Evolutionary conservation across 1,284 basidiomycete species (phyloP).

Genomic region (Sparassis latifolia): DNA sequence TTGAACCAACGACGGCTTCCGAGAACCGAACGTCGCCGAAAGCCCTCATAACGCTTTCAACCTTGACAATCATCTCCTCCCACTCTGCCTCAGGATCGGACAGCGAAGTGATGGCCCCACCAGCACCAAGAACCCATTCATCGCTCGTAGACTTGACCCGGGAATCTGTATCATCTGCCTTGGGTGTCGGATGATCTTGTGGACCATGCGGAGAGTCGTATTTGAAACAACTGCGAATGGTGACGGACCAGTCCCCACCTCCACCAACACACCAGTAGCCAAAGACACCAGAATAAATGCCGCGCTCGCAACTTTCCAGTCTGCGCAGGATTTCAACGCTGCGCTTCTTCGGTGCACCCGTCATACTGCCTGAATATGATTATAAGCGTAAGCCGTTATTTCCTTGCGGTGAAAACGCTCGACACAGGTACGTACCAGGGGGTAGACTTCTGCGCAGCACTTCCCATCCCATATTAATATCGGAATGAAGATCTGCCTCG

Average conservation of each 20-base stretch:
- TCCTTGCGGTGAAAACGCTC: neutral
- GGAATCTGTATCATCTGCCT: neutral
- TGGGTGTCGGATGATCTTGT: slow-evolving; percentile 3
- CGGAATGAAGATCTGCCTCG: slow-evolving; percentile 25
- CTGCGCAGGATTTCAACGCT: slow-evolving; percentile 86
- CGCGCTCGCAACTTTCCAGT: slow-evolving; percentile 69
- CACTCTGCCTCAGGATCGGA: slow-evolving; percentile 86
- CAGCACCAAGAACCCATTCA: slow-evolving; percentile 80
- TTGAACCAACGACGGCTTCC: no score
- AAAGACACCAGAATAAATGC: slow-evolving; percentile 90
- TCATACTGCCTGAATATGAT: slow-evolving; percentile 78
- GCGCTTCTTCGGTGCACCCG: slow-evolving; percentile 93
- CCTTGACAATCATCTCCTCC: slow-evolving; percentile 90
- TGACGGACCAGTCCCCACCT: slow-evolving; percentile 90
- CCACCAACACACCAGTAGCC: slow-evolving; percentile 92
- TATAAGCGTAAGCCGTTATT: neutral
- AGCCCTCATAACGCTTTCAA: slow-evolving; percentile 64
- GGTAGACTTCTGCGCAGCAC: slow-evolving; percentile 77
- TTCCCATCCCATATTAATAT: slow-evolving; percentile 65
- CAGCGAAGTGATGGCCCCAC: slow-evolving; percentile 93
- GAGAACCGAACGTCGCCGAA: slow-evolving; percentile 30
- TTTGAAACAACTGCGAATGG: slow-evolving; percentile 89
- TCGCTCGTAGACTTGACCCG: slow-evolving; percentile 28
- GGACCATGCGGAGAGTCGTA: slow-evolving; percentile 37
- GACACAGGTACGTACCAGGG: slow-evolving; percentile 56